Evolutionary conservation across 306 rosid species (phyloP), one percentile per base, ranked within the genome.

Genomic region (Dalbergia cultrata): DNA sequence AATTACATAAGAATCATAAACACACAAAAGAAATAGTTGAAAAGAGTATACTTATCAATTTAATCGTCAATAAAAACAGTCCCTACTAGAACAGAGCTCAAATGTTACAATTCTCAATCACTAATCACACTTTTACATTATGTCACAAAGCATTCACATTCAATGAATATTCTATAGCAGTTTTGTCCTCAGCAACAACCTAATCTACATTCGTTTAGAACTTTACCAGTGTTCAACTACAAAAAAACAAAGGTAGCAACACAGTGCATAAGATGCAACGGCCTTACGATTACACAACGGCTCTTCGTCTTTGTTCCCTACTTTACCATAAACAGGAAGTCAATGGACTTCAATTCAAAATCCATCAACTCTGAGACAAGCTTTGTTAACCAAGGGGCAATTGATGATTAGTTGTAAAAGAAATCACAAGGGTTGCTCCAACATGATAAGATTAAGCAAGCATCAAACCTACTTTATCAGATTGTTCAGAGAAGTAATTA

Each of bases 111-210:
- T 65, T 43, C 13, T 77, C 18, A 7, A 6, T 47, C 4, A 41
- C 61, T 1, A 47, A 11, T 47, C 14, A 11, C 2, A 47, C 53
- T 43, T 7, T 43, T 43, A 43, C 10, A 9, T 9, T 43, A 43
- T 43, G 47, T 7, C 47, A 7, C 11, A 9, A 43, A 37, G 13
- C 6, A 44, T 11, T 13, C 9, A 33, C n/a, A 71, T 63, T 80
- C 33, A 57, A 57, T 41, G 34, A 74, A 13, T 13, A 31, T 3
- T 0, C 6, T 60, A 61, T 31, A 17, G 13, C 26, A 63, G 26
- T 44, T 56, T 64, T 26, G 8, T 34, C 61, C 39, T 34, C 62
- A 45, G 22, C 70, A 47, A 66, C 66, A 83, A 44, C n/a, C 8
- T 41, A 72, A 43, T 47, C 26, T 9, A 61, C 53, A 62, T 34